phyloP scores from a whole-genome alignment of 352 stramenopile genomes.

The Phytophthora capsici region DNA sequence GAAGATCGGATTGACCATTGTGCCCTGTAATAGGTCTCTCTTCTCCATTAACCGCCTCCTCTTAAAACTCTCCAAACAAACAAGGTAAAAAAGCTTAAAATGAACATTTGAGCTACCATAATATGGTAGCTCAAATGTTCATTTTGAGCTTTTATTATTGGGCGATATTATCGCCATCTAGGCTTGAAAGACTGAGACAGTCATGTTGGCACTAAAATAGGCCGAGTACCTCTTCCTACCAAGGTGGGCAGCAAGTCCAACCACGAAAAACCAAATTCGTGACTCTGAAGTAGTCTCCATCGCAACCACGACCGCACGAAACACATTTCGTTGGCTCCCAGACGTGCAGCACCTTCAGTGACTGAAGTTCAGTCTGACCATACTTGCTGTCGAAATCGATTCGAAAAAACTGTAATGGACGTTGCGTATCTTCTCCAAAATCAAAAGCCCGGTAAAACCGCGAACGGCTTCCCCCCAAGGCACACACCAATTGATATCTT shows the following conservation, averaged over 20 bases:
- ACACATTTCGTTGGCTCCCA: slow-evolving; percentile 21
- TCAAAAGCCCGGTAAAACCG: background rate
- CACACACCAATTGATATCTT: slow-evolving; percentile 10
- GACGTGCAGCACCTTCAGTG: too few relatives aligned
- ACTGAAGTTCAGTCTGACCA: too few relatives aligned
- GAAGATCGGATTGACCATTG: too few relatives aligned
- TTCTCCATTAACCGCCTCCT: too few relatives aligned
- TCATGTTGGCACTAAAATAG: slow-evolving; percentile 6
- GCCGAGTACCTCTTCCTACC: slow-evolving; percentile 15
- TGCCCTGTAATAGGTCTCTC: too few relatives aligned
- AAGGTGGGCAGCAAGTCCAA: slow-evolving; percentile 27
- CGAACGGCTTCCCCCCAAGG: background rate
- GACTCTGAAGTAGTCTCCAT: slow-evolving; percentile 15
- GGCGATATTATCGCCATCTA: too few relatives aligned
- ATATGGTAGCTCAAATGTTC: too few relatives aligned
- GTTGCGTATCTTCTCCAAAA: background rate
- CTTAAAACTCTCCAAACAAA: background rate
- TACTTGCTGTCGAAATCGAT: background rate
- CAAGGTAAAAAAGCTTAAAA: background rate
- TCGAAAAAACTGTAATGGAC: background rate
- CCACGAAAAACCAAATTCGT: background rate
- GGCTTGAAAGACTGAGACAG: background rate
- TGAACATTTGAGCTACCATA: slow-evolving; percentile 6
- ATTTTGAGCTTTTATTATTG: too few relatives aligned
- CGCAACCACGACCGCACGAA: slow-evolving; percentile 14